These are phyloP conservation scores for Zopfochytrium polystomum DNA, from an alignment of 371 early-diverging fungal genomes.

Conservation along the genomic window DNA sequence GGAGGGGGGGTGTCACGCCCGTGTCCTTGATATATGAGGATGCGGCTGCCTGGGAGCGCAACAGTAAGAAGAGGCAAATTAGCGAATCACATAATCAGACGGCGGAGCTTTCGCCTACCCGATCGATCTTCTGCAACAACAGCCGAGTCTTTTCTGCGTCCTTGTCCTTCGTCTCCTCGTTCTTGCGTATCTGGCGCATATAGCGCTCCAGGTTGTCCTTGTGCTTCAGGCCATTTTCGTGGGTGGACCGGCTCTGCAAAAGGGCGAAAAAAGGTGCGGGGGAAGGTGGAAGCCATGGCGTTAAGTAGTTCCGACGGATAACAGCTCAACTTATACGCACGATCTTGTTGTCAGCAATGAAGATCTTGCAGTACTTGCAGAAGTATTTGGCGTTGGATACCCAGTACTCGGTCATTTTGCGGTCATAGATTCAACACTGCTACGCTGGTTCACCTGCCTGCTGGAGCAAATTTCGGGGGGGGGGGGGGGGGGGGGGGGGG, in stretches of 20 bases:
- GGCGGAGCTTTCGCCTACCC: constrained; percentile 35
- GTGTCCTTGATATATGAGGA: background rate
- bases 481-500: too few relatives aligned
- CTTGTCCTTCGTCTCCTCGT: constrained; percentile 15
- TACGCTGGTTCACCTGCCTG: too few relatives aligned
- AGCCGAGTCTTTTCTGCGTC: constrained; percentile 53
- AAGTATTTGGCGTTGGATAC: constrained; percentile 66
- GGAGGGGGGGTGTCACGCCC: background rate
- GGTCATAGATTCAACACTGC: too few relatives aligned
- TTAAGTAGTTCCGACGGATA: background rate
- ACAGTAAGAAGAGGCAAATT: background rate
- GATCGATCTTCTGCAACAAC: constrained; percentile 63
- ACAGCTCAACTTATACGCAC: constrained; percentile 46
- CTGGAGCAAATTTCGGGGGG: too few relatives aligned
- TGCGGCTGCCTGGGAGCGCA: background rate
- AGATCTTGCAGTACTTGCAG: constrained; percentile 76
- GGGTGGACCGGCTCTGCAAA: constrained; percentile 59
- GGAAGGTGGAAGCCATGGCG: background rate
- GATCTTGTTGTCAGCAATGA: constrained; percentile 67
- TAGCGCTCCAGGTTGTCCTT: constrained; percentile 67
- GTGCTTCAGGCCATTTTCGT: constrained; percentile 66
- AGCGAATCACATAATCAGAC: background rate
- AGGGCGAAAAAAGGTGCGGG: constrained; percentile 7
- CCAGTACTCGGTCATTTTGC: constrained; percentile 72
- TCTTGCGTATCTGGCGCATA: constrained; percentile 60